Conservation (phyloP, 176 grass and related monocot genomes). For the Metroxylon sagu region DNA sequence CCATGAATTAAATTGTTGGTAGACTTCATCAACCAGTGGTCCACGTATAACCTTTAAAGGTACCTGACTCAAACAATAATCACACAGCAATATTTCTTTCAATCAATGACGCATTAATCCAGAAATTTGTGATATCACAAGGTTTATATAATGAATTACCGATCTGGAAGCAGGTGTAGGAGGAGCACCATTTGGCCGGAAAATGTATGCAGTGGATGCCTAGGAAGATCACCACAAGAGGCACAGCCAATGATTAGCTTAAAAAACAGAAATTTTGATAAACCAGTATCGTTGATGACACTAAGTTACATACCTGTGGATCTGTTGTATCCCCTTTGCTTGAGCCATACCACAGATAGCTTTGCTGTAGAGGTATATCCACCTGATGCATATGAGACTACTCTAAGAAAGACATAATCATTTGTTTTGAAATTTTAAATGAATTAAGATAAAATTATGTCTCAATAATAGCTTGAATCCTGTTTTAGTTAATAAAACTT, state of each 20-base stretch:
- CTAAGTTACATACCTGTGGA: constrained; percentile 41
- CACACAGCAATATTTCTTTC: too few species aligned
- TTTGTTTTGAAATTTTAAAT: too few species aligned
- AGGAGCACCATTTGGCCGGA: constrained; percentile 62
- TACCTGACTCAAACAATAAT: constrained; percentile 26
- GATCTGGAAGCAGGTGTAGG: constrained; percentile 41
- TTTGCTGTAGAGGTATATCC: constrained; percentile 69
- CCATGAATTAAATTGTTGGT: constrained; percentile 83
- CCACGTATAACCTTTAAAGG: constrained; percentile 54
- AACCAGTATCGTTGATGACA: too few species aligned
- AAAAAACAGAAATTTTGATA: too few species aligned
- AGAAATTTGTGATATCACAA: too few species aligned
- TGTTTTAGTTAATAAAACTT: too few species aligned
- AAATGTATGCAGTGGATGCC: constrained; percentile 92
- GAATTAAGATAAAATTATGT: too few species aligned
- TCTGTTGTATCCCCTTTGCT: constrained; percentile 64
- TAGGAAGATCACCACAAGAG: constrained; percentile 14
- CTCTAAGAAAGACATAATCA: too few species aligned
- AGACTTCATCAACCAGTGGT: constrained; percentile 73
- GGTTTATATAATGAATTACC: constrained; percentile 30
- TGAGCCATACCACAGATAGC: constrained; percentile 72
- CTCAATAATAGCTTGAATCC: too few species aligned
- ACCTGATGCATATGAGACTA: constrained; percentile 34
- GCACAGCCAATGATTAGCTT: too few species aligned
- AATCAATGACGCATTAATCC: too few species aligned